Evolutionary conservation across 805 yeast species (phyloP).

Genomic region (Saccharomycopsis sp.): DNA sequence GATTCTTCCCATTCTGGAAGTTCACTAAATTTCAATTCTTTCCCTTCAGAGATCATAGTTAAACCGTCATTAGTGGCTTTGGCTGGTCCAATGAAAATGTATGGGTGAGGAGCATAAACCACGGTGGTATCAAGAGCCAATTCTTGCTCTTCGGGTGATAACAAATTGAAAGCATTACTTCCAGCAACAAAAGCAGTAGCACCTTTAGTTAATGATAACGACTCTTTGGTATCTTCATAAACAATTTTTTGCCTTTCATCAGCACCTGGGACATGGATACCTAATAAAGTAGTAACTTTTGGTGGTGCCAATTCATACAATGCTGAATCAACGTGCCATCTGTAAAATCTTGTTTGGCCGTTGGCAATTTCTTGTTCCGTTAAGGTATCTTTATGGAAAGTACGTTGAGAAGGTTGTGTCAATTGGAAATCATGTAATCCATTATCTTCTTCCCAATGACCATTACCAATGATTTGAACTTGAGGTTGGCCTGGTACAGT

Average conservation of each 20-base stretch:
- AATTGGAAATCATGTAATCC: constrained; percentile 52
- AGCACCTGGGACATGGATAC: constrained; percentile 70
- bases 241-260: constrained; percentile 55
- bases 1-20: constrained; percentile 80
- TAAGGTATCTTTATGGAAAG: constrained; percentile 67
- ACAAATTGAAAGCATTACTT: constrained; percentile 61
- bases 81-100: constrained; percentile 75
- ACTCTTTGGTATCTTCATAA: constrained; percentile 62
- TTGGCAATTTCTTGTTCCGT: constrained; percentile 54
- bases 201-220: constrained; percentile 65
- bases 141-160: constrained; percentile 64
- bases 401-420: constrained; percentile 79
- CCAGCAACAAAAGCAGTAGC: constrained; percentile 89
- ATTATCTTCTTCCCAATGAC: constrained; percentile 43
- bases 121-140: constrained; percentile 73
- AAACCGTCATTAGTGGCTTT: constrained; percentile 81
- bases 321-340: constrained; percentile 95
- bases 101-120: constrained; percentile 89
- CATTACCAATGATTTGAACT: constrained; percentile 85
- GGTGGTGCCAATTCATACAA: constrained; percentile 83
- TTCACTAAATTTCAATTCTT: constrained; percentile 57
- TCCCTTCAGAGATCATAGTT: constrained; percentile 76
- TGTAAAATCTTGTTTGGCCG: constrained; percentile 69
- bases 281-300: constrained; percentile 74
- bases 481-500: constrained; percentile 80